A percentile compares a stretch with the other conserved stretches of the same genome.
Conservation (phyloP, 768 basidiomycete genomes). For the Rickenella mellea region DNA sequence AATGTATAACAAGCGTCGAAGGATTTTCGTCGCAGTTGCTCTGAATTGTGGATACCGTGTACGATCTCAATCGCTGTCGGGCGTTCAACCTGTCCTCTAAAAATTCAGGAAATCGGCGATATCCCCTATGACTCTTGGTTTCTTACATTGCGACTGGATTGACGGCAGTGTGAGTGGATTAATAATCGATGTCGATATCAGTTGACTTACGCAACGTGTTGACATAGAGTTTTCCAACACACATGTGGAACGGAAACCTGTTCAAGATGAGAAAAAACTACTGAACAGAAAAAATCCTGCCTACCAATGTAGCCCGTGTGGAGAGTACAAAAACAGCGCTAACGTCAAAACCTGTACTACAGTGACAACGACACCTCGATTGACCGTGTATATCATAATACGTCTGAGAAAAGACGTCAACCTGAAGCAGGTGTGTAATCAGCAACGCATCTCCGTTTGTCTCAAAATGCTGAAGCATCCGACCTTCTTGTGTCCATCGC, state of each 20-base stretch:
- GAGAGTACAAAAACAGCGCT: constrained; percentile 30
- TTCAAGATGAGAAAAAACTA: background rate
- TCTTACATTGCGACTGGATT: too few species aligned
- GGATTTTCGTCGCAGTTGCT: too few species aligned
- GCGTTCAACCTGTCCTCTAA: too few species aligned
- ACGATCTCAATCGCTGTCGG: too few species aligned
- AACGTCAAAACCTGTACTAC: constrained; percentile 31
- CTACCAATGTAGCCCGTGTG: constrained; percentile 29
- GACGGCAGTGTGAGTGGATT: too few species aligned
- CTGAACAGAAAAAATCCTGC: background rate
- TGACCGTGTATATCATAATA: constrained; percentile 30
- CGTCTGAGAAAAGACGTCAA: constrained; percentile 30
- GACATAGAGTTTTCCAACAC: constrained; percentile 38
- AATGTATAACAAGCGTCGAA: too few species aligned
- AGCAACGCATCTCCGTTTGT: background rate
- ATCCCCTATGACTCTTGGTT: too few species aligned
- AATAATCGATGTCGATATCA: too few species aligned
- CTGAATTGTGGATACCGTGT: too few species aligned
- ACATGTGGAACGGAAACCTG: constrained; percentile 39
- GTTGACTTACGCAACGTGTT: constrained; percentile 42
- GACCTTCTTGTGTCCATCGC: constrained; percentile 30
- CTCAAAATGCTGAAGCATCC: constrained; percentile 7
- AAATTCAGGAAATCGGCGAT: too few species aligned
- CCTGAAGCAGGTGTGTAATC: constrained; percentile 15
- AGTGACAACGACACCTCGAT: constrained; percentile 35